A percentile compares a stretch with the other conserved stretches of the same genome.
Conservation (phyloP, 75 land plant genomes). For the Azolla pinnata region DNA sequence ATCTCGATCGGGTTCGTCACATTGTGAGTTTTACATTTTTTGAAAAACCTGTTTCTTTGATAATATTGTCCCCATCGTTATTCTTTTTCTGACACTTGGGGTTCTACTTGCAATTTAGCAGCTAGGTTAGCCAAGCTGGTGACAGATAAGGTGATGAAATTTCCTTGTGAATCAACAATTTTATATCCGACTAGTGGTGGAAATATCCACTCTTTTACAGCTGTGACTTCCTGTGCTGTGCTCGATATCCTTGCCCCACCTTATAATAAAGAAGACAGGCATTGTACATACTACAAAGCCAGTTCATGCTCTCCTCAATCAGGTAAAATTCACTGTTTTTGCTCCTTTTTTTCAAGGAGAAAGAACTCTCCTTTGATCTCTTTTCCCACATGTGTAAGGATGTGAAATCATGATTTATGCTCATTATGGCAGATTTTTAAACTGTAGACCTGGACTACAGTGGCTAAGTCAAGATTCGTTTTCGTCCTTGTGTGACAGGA, state of each 20-base stretch:
- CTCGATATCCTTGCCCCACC: constrained; percentile 80
- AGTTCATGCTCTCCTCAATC: constrained; percentile 15
- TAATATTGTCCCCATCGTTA: too few species aligned
- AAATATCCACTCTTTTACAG: constrained; percentile 62
- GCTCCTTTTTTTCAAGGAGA: too few species aligned
- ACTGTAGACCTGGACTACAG: neutral
- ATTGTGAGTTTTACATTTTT: too few species aligned
- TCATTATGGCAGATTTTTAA: too few species aligned
- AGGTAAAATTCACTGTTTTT: too few species aligned
- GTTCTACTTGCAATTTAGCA: too few species aligned
- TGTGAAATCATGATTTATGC: neutral
- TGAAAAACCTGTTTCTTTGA: too few species aligned
- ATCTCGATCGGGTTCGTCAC: too few species aligned
- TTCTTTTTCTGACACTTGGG: too few species aligned
- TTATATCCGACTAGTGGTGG: constrained; percentile 61
- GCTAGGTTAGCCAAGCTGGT: constrained; percentile 34
- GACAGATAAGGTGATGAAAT: constrained; percentile 30
- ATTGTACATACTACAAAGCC: constrained; percentile 50
- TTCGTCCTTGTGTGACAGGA: constrained; percentile 4
- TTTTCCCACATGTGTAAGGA: neutral
- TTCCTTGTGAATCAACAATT: constrained; percentile 56
- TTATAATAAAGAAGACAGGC: constrained; percentile 41
- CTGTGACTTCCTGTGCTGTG: constrained; percentile 57
- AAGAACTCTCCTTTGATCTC: neutral
- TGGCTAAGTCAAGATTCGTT: neutral